phyloP scores from a whole-genome alignment of 2,329 filamentous ascomycete species.

The Epichloe sp. region DNA sequence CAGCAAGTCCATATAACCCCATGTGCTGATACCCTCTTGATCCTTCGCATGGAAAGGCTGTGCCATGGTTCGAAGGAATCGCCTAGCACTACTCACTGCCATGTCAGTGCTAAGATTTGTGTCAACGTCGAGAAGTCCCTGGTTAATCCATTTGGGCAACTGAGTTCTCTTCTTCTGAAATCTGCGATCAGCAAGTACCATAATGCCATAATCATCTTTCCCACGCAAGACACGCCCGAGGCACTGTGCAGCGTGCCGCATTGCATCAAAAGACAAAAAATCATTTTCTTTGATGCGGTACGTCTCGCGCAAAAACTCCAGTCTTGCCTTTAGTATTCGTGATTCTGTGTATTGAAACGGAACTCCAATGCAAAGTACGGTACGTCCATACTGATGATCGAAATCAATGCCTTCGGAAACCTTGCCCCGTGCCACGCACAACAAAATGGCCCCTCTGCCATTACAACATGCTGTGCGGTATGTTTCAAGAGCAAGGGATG shows the following conservation, averaged over 20 bases:
- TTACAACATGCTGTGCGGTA: slow-evolving; percentile 98
- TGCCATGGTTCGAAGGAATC: slow-evolving; percentile 82
- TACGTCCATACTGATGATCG: slow-evolving; percentile 93
- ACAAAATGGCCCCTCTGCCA: slow-evolving; percentile 78
- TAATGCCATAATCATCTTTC: slow-evolving; percentile 99
- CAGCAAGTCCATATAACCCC: slow-evolving; percentile 70
- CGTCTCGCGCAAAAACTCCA: slow-evolving; percentile 93
- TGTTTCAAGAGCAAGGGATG: slow-evolving; percentile 85
- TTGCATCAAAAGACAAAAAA: slow-evolving; percentile 96
- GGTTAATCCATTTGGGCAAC: slow-evolving; percentile 92
- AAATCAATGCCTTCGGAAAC: slow-evolving; percentile 98
- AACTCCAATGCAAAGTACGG: slow-evolving; percentile 90
- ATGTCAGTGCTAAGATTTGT: slow-evolving; percentile 91
- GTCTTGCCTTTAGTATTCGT: slow-evolving; percentile 83
- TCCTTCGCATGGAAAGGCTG: slow-evolving; percentile 73
- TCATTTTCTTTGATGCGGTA: slow-evolving; percentile 96
- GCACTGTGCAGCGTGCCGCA: slow-evolving; percentile 97
- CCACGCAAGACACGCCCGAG: slow-evolving; percentile 86
- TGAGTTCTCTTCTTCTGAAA: slow-evolving; percentile 87
- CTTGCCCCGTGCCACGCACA: slow-evolving; percentile 93
- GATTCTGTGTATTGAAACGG: slow-evolving; percentile 99
- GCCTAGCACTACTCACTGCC: slow-evolving; percentile 77
- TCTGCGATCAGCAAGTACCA: slow-evolving; percentile 89
- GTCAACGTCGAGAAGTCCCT: slow-evolving; percentile 73
- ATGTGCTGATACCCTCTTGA: slow-evolving; percentile 87